Conservation (phyloP, 441 rosid species). For the Omphalea diandra region DNA sequence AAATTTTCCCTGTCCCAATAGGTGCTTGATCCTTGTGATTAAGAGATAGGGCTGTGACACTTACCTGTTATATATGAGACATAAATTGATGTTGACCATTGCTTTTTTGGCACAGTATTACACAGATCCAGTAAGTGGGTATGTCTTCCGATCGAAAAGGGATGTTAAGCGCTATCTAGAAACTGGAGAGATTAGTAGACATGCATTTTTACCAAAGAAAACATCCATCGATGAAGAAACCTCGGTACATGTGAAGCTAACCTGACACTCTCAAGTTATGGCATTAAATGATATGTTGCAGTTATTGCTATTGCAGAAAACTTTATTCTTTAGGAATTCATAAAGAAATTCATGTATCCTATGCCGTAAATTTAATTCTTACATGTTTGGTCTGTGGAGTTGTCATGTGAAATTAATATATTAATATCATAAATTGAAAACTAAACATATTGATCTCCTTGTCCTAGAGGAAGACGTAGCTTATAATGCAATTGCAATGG, state of each 20-base stretch:
- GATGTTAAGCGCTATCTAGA: slow-evolving; percentile 41
- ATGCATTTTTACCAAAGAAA: slow-evolving; percentile 29
- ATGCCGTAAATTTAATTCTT: not conserved
- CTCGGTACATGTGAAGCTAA: slow-evolving; percentile 24
- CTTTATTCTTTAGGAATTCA: too few species aligned
- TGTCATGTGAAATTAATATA: not conserved
- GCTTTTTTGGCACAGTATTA: slow-evolving; percentile 36
- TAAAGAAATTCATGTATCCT: too few species aligned
- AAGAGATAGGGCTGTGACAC: not conserved
- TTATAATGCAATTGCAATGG: not conserved
- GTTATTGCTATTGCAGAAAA: not conserved
- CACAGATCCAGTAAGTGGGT: slow-evolving; percentile 43
- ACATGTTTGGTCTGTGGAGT: slow-evolving; percentile 1
- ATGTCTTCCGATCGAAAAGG: slow-evolving; percentile 40
- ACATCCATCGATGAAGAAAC: slow-evolving; percentile 13
- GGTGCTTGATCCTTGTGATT: not conserved
- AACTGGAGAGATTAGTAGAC: slow-evolving; percentile 34
- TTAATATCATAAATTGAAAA: not conserved
- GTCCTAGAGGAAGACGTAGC: not conserved
- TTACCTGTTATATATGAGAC: too few species aligned
- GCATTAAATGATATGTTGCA: not conserved
- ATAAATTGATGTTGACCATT: slow-evolving; percentile 6
- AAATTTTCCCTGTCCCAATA: too few species aligned
- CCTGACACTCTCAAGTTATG: slow-evolving; percentile 5
- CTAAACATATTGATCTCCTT: not conserved